A percentile compares a stretch with the other conserved stretches of the same genome.
These are phyloP conservation scores for Musa beccarii DNA, from an alignment of 176 grass and related monocot species.

Conservation along the genomic window DNA sequence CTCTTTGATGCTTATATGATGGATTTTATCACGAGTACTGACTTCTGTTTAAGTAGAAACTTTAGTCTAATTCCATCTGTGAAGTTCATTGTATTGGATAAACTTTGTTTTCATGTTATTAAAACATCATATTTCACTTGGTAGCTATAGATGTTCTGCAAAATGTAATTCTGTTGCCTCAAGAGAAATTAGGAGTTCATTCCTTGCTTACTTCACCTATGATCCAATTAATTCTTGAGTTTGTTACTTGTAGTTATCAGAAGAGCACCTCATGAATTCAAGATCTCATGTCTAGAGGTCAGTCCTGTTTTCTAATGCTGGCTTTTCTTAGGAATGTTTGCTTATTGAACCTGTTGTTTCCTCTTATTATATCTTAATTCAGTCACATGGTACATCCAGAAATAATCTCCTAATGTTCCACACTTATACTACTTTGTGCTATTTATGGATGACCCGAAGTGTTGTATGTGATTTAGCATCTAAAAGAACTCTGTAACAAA, in stretches of 20 bases:
- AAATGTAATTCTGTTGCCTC: background rate
- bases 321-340: background rate
- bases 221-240: background rate
- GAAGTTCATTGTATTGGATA: too few relatives aligned
- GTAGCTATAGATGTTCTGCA: background rate
- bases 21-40: too few relatives aligned
- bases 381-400: background rate
- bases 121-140: background rate
- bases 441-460: background rate
- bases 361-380: background rate
- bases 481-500: background rate
- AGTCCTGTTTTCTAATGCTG: background rate
- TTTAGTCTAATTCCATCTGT: too few relatives aligned
- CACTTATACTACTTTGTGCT: background rate
- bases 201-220: constrained; percentile 3
- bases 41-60: too few relatives aligned
- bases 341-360: background rate
- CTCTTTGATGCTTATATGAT: too few relatives aligned
- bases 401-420: background rate
- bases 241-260: constrained; percentile 74
- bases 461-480: background rate
- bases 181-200: background rate
- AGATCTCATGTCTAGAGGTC: constrained; percentile 93
- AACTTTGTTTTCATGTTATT: too few relatives aligned
- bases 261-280: constrained; percentile 98